Evolutionary conservation across 371 early-diverging fungal genomes (phyloP).

Genomic region (Mucor plumbeus): DNA sequence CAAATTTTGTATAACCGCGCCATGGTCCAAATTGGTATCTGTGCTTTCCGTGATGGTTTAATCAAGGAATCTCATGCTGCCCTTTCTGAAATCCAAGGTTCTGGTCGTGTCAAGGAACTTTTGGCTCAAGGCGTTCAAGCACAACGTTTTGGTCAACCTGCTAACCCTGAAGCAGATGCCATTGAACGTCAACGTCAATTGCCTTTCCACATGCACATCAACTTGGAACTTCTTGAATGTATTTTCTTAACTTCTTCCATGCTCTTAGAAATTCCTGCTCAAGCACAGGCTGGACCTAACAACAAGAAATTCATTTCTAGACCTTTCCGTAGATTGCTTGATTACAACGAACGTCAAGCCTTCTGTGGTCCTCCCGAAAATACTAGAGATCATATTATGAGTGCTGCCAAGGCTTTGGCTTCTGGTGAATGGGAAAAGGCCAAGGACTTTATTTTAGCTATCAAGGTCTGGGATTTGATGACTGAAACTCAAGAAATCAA

Average conservation of each 20-base stretch:
- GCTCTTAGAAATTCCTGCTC: conserved; percentile 95
- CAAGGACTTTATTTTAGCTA: conserved; percentile 79
- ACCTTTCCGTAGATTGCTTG: conserved; percentile 93
- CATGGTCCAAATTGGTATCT: conserved; percentile 94
- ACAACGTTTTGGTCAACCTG: conserved; percentile 70
- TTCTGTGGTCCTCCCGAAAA: conserved; percentile 98
- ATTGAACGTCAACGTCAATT: conserved; percentile 92
- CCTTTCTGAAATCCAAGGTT: conserved; percentile 88
- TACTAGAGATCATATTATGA: conserved; percentile 97
- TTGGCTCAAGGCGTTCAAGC: conserved; percentile 91
- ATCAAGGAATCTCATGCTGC: conserved; percentile 86
- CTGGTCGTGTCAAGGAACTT: conserved; percentile 91
- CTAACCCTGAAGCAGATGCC: conserved; percentile 83
- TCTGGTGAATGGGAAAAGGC: conserved; percentile 94
- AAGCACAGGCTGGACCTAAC: conserved; percentile 86
- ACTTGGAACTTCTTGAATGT: conserved; percentile 96
- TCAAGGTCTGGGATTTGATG: conserved; percentile 97
- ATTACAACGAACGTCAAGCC: conserved; percentile 93
- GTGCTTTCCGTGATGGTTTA: conserved; percentile 95
- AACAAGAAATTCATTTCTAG: conserved; percentile 87
- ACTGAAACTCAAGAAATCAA: conserved; percentile 81
- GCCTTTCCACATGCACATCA: conserved; percentile 99
- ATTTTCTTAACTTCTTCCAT: conserved; percentile 94
- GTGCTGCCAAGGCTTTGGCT: conserved; percentile 90
- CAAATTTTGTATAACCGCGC: conserved; percentile 97